phyloP scores from a whole-genome alignment of 768 basidiomycete species.

The Scleroderma citrinum region DNA sequence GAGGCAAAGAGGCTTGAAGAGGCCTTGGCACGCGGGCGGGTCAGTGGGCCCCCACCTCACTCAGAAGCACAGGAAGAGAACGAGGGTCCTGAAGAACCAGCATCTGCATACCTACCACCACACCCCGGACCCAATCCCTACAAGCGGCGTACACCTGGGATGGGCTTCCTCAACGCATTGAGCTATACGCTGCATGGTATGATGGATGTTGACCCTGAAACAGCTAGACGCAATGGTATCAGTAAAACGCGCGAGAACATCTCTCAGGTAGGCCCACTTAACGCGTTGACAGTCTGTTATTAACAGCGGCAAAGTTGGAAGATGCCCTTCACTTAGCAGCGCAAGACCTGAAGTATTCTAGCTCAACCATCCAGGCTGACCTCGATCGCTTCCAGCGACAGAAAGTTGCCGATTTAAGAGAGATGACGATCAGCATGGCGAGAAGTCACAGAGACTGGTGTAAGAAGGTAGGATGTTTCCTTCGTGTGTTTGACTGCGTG shows the following conservation, averaged over 20 bases:
- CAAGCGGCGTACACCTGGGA: slow-evolving; percentile 61
- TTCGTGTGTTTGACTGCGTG: slow-evolving; percentile 3
- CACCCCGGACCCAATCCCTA: slow-evolving; percentile 76
- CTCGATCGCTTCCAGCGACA: slow-evolving; percentile 97
- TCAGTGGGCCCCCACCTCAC: slow-evolving; percentile 20
- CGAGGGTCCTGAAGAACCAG: slow-evolving; percentile 35
- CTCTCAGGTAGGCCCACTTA: slow-evolving; percentile 61
- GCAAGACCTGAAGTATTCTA: slow-evolving; percentile 94
- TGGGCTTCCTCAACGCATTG: slow-evolving; percentile 85
- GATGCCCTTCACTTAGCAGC: slow-evolving; percentile 89
- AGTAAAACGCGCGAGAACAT: slow-evolving; percentile 92
- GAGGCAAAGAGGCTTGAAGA: slow-evolving; percentile 88
- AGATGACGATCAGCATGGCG: slow-evolving; percentile 90
- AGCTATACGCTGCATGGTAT: slow-evolving; percentile 95
- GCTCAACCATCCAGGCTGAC: slow-evolving; percentile 94
- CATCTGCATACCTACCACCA: slow-evolving; percentile 57
- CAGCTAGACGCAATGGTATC: slow-evolving; percentile 86
- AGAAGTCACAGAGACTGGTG: slow-evolving; percentile 94
- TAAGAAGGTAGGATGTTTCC: slow-evolving; percentile 59
- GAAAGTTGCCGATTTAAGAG: slow-evolving; percentile 93
- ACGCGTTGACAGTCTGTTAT: slow-evolving; percentile 5
- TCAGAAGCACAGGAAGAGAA: slow-evolving; percentile 29
- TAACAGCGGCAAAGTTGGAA: slow-evolving; percentile 60
- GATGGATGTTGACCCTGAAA: slow-evolving; percentile 99
- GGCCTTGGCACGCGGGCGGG: slow-evolving; percentile 64